Base-by-base conservation (phyloP, 495 filamentous ascomycete genomes). In the Penicillium dipodomyicola region DNA sequence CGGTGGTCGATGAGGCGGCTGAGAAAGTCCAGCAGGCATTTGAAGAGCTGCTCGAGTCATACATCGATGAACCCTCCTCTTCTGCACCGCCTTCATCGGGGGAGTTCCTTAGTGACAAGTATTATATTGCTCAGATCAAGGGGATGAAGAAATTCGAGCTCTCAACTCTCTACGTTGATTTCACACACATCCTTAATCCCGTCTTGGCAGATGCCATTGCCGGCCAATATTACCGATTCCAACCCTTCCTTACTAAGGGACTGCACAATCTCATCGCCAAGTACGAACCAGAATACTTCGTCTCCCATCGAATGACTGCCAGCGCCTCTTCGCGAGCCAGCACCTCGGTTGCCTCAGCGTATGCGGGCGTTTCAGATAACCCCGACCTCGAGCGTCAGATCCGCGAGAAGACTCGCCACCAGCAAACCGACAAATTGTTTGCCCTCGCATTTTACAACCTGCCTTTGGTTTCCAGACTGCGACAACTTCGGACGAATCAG, bases 101-200 rank as follows among this genome's bases (percentile, higher is more conserved):
- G 64, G 85, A 85, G 29, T 71, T 84, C 20, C 86, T 85, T 22
- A 94, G 88, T 20, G 88, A 96, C 70, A 94, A 91, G 68, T 97
- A 97, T 78, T 99, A 99, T 72, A 82, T 99, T 62, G 91, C 91
- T 17, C 95, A 96, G 68, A 94, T 99, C 54, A 88, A 96, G 64
- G 91, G 90, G 53, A 85, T 99, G 81, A 79, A 82, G 20, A 86
- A 84, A 53, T 92, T 90, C 70, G 84, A 87, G 57, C 80, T 96
- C n/a, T 97, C 92, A 1, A 99, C 94, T 5, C 85, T 97, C 40
- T 99, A 97, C 69, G 89, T 99, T 65, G 95, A 99, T 73, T 99
- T 86, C 77, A 90, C 84, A 48, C 94, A 99, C 72, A 72, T 99
- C 37, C 81, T 85, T 56, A 84, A 88, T 56, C 89, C 88, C 23